Percentiles rank a stretch among this genome's conserved stretches.
phyloP scores from a whole-genome alignment of 1,284 basidiomycete species.

The Macrocystidia cucumis region DNA sequence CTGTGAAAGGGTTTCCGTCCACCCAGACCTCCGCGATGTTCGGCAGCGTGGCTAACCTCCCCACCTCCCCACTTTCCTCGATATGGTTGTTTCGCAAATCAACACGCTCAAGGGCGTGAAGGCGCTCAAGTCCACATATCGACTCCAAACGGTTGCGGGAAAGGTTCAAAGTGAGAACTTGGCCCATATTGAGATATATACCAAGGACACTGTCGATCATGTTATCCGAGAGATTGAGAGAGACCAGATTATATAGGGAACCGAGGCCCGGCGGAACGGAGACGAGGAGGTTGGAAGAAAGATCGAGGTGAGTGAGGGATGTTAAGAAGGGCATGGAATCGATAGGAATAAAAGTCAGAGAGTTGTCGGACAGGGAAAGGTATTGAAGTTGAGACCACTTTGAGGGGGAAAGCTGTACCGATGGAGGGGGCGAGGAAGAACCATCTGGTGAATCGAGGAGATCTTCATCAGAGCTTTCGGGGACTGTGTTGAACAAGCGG shows the following conservation, averaged over 20 bases:
- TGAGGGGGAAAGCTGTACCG: constrained; percentile 42
- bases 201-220: constrained; percentile 94
- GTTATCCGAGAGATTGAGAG: constrained; percentile 90
- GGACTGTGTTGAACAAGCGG: constrained; percentile 49
- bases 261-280: constrained; percentile 77
- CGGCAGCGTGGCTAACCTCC: constrained; percentile 75
- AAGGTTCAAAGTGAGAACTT: constrained; percentile 71
- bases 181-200: constrained; percentile 78
- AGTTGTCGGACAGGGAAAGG: constrained; percentile 77
- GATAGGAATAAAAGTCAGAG: constrained; percentile 75
- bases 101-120: constrained; percentile 75
- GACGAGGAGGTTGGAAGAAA: constrained; percentile 86
- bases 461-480: constrained; percentile 34
- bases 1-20: constrained; percentile 72
- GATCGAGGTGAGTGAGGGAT: constrained; percentile 80
- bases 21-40: constrained; percentile 74
- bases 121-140: constrained; percentile 87
- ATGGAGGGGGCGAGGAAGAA: constrained; percentile 22
- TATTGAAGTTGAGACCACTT: constrained; percentile 79
- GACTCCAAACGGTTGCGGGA: constrained; percentile 87
- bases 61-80: constrained; percentile 81
- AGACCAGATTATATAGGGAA: constrained; percentile 68
- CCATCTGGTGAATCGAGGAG: constrained; percentile 12
- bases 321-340: constrained; percentile 67
- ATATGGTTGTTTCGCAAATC: constrained; percentile 84